Percentiles rank a stretch among this genome's conserved stretches.
Conservation (phyloP, 441 rosid genomes). For the Aquilaria agallochum region DNA sequence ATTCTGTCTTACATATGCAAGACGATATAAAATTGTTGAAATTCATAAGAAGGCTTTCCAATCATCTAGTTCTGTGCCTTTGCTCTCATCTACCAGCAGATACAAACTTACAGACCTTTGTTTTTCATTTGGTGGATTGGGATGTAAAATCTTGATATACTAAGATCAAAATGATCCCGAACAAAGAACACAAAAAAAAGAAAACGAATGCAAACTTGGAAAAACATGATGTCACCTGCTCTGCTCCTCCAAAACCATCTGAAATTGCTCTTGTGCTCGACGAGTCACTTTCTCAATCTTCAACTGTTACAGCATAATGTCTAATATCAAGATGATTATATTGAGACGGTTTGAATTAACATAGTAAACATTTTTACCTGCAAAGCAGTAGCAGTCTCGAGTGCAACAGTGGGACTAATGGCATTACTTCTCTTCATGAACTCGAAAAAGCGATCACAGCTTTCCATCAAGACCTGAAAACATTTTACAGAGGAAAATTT, state of each 20-base stretch:
- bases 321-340: constrained; percentile 13
- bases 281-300: constrained; percentile 97
- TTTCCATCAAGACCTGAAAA: constrained; percentile 76
- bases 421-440: constrained; percentile 97
- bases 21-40: too few species aligned
- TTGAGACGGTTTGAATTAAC: background rate
- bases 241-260: constrained; percentile 91
- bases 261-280: constrained; percentile 96
- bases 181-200: constrained; percentile 8
- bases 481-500: constrained; percentile 10
- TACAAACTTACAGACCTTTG: too few species aligned
- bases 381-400: constrained; percentile 97
- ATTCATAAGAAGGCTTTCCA: too few species aligned
- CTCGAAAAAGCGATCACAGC: constrained; percentile 89
- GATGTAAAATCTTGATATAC: too few species aligned
- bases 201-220: constrained; percentile 7
- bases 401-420: constrained; percentile 89
- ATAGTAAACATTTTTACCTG: constrained; percentile 63
- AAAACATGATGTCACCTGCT: constrained; percentile 61
- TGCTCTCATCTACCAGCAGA: too few species aligned
- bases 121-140: too few species aligned
- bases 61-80: too few species aligned
- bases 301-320: constrained; percentile 41
- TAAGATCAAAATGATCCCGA: background rate
- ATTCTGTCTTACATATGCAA: too few species aligned